phyloP scores from a whole-genome alignment of 331 rosid species.

The Prunus yedoensis region DNA sequence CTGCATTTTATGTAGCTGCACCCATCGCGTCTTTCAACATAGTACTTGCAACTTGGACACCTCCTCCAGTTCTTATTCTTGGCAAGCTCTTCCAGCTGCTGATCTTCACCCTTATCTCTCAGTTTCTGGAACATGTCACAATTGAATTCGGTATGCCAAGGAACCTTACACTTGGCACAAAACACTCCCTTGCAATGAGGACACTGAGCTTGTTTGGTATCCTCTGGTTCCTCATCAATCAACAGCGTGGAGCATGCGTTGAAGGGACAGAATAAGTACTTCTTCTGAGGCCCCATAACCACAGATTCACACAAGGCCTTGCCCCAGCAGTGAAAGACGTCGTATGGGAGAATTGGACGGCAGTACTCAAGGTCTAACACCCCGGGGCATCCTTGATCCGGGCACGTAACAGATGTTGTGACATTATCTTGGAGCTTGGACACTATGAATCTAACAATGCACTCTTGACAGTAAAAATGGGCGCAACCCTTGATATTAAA shows the following conservation, averaged over 20 bases:
- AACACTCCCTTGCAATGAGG: background rate
- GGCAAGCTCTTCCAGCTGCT: constrained; percentile 2
- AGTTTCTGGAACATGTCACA: background rate
- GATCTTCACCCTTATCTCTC: background rate
- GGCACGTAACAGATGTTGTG: background rate
- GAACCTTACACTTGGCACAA: constrained; percentile 13
- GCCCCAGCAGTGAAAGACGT: background rate
- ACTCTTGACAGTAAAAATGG: constrained; percentile 6
- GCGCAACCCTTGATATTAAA: constrained; percentile 3
- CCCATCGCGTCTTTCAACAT: background rate
- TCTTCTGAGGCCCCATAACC: background rate
- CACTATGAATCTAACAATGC: constrained; percentile 1
- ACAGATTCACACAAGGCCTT: background rate
- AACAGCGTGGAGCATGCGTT: background rate
- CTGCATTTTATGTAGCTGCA: constrained; percentile 14
- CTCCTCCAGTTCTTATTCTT: background rate
- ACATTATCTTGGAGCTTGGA: constrained; percentile 12
- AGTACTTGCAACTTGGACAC: constrained; percentile 2
- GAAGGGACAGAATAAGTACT: constrained; percentile 4
- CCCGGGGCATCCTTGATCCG: background rate
- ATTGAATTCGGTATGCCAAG: background rate
- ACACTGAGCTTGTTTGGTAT: background rate
- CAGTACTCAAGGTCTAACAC: background rate
- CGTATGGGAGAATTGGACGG: background rate
- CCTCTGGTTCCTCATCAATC: background rate